Evolutionary conservation across 2,329 filamentous ascomycete genomes (phyloP), one percentile per base, ranked within the genome.

Genomic region (Aspergillus niger): DNA sequence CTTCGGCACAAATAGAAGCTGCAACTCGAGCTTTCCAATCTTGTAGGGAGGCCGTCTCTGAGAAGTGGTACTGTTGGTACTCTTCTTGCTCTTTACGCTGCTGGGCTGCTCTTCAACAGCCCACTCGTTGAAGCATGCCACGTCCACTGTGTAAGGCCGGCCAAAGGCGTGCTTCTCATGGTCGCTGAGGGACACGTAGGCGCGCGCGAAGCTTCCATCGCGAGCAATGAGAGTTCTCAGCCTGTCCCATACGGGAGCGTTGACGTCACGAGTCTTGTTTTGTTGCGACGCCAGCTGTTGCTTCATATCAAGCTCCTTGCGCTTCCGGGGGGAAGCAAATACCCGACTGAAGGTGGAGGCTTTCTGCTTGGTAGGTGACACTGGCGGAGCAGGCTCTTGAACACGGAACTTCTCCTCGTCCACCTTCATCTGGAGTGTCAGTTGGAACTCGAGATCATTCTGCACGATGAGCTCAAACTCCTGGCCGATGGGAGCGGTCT

Each of bases 81-180:
- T 86, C 64, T 91, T 91, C 86, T 98, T 98, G 83, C 91, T 97
- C 84, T 96, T 96, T 64, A 97, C 90, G 76, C 92, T 97, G 71
- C 88, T 96, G 5, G 89, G 86, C 62, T 83, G 83, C 68, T 95
- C 91, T 74, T 99, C 95, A 3, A 91, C 88, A 0, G 95, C 95
- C 95, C 95, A 99, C 79, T 99, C 95, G 72, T 99, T 99, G 85
- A 98, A 99, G 78, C 92, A 96, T 17, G 92, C 91, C 58, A 98
- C 88, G 69, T 98, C 93, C 15, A 93, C 91, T 63, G 88, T 89
- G 70, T 94, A 89, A 8, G 92, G 92, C 17, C 95, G 89, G 38
- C 95, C 95, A 70, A 91, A 99, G 72, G 93, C 95, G 64, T 89
- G 85, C 57, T 86, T 82, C 77, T 99, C 95, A 72, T 97, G 92